Base-by-base conservation (phyloP, 1,139 yeast genomes). In the Taphrina pruni region DNA sequence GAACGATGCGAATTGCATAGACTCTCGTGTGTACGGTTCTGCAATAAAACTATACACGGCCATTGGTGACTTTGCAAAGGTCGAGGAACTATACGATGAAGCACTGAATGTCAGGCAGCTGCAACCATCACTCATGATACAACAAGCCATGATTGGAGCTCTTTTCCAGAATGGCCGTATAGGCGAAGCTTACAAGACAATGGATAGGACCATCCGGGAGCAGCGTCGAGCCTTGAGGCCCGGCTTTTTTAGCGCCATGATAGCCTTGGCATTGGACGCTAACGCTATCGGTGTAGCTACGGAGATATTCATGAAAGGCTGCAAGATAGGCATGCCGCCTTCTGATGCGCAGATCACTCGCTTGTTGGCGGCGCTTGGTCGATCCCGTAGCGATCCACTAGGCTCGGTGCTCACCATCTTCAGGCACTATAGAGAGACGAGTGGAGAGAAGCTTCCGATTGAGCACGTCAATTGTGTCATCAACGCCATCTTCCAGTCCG, bases 281-380 rank as follows among this genome's bases (percentile, higher is more conserved):
- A 32, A 64, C 9, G 67, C 67, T 14, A 38, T 64, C 6, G 67
- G 67, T 9, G 67, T 64, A 12, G 67, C 67, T 7, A 55, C 55
- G 8, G 67, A 64, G 26, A 57, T 64, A 17, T 64, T 45, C 61
- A 64, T 64, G 67, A 64, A 64, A 17, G 61, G 60, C 7, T 64
- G 67, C 50, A 43, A 56, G 26, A 36, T 54, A 20, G 14, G 39
- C n/a, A 64, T 64, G 67, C 36, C 52, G 6, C 61, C 60, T 20
- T 14, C 43, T 11, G 55, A 58, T 12, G 6, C 61, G 8, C 61
- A 45, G 20, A 50, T 64, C 48, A 46, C 61, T 12, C 60, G 67
- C 38, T 39, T 64, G 38, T 17, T 64, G 39, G 17, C 32, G 11
- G 46, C 55, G 11, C n/a, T 55, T 7, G 55, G 46, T 8, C 32